phyloP scores from a whole-genome alignment of 2,329 filamentous ascomycete species.

The Didymella glomerata region DNA sequence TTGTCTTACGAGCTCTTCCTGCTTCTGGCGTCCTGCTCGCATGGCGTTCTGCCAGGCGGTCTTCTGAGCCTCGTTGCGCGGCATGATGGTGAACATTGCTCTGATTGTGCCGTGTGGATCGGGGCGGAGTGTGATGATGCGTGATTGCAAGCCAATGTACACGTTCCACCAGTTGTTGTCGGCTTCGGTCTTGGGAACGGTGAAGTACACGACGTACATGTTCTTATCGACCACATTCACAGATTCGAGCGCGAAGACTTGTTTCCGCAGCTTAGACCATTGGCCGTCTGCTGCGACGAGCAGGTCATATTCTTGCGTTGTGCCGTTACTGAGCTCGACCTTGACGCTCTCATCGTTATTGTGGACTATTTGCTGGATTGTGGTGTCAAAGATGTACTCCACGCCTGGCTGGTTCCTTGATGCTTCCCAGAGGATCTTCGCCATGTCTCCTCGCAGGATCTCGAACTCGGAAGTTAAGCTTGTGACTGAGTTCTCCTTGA shows the following conservation, averaged over 20 bases:
- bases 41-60: slow-evolving; percentile 39
- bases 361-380: slow-evolving; percentile 36
- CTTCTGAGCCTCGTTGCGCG: slow-evolving; percentile 27
- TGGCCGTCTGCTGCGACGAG: slow-evolving; percentile 66
- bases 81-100: slow-evolving; percentile 52
- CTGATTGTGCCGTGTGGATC: slow-evolving; percentile 38
- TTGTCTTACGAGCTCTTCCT: slow-evolving; percentile 50
- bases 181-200: slow-evolving; percentile 42
- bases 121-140: slow-evolving; percentile 36
- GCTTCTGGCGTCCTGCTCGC: slow-evolving; percentile 44
- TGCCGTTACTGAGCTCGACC: slow-evolving; percentile 57
- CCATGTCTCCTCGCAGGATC: slow-evolving; percentile 44
- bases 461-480: slow-evolving; percentile 35
- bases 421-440: slow-evolving; percentile 41
- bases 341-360: slow-evolving; percentile 50
- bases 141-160: slow-evolving; percentile 49
- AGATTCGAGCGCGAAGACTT: slow-evolving; percentile 34
- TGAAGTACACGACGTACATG: slow-evolving; percentile 51
- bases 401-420: slow-evolving; percentile 9
- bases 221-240: slow-evolving; percentile 29
- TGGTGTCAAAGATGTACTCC: slow-evolving; percentile 24
- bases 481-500: slow-evolving; percentile 27
- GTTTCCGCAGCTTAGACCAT: slow-evolving; percentile 55
- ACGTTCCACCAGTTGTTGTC: slow-evolving; percentile 48
- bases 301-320: slow-evolving; percentile 58